Conservation (phyloP, 495 filamentous ascomycete species). For the Aspergillus asperescens region DNA sequence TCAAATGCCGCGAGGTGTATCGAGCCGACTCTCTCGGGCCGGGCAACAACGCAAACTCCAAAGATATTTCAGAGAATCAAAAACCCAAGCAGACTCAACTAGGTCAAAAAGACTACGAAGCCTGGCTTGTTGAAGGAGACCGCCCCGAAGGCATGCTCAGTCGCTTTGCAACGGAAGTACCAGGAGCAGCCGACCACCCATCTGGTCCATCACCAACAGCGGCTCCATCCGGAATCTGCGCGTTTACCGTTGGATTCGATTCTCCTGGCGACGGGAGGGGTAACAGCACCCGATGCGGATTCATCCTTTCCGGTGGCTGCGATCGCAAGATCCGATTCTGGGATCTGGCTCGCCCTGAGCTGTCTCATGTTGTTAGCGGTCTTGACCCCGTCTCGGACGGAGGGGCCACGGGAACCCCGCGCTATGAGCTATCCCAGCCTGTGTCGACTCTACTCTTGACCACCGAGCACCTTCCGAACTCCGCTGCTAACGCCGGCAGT, state of each 20-base stretch:
- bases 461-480: constrained; percentile 60
- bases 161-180: constrained; percentile 66
- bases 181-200: constrained; percentile 45
- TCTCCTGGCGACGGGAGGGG: constrained; percentile 39
- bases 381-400: constrained; percentile 60
- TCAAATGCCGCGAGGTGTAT: constrained; percentile 84
- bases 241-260: constrained; percentile 50
- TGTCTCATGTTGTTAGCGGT: constrained; percentile 74
- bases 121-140: constrained; percentile 88
- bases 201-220: constrained; percentile 21
- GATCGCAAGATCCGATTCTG: constrained; percentile 92
- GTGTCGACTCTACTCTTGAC: constrained; percentile 63
- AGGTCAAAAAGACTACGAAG: constrained; percentile 65
- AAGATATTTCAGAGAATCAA: constrained; percentile 9
- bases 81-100: constrained; percentile 27
- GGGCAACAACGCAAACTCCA: constrained; percentile 16
- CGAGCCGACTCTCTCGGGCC: constrained; percentile 44
- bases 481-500: constrained; percentile 29
- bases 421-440: constrained; percentile 66
- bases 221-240: constrained; percentile 37
- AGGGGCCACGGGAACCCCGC: constrained; percentile 46
- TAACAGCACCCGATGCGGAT: constrained; percentile 47
- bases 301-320: constrained; percentile 78
- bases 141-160: constrained; percentile 81
- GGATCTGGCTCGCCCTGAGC: constrained; percentile 71